These are phyloP conservation scores for Coprinopsis marcescibilis DNA, from an alignment of 768 basidiomycete species.

Conservation along the genomic window DNA sequence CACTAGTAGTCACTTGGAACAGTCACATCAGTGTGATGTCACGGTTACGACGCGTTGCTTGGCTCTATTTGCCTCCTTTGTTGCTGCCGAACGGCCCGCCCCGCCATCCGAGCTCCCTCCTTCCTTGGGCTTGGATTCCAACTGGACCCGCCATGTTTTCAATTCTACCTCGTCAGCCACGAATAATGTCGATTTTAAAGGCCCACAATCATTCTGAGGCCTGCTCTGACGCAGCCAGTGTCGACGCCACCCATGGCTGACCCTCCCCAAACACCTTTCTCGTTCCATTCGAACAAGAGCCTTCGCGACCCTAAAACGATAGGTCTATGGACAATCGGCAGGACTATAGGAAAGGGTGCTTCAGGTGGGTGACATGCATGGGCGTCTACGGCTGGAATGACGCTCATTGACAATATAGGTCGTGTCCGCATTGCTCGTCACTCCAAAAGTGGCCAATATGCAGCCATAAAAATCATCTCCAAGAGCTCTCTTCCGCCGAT, in stretches of 20 bases:
- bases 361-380: constrained; percentile 46
- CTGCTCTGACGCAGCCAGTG: not conserved
- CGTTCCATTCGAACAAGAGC: constrained; percentile 12
- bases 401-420: constrained; percentile 42
- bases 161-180: constrained; percentile 3
- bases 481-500: constrained; percentile 48
- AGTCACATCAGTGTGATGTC: not conserved
- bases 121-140: no score
- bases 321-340: constrained; percentile 78
- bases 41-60: constrained; percentile 8
- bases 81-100: no score
- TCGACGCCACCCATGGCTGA: constrained; percentile 23
- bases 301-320: constrained; percentile 56
- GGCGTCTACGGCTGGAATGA: not conserved
- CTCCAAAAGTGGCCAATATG: constrained; percentile 81
- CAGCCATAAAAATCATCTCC: constrained; percentile 92
- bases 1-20: no score
- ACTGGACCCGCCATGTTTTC: not conserved
- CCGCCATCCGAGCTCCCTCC: no score
- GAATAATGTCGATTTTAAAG: not conserved
- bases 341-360: constrained; percentile 77
- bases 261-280: constrained; percentile 14
- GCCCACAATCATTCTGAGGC: not conserved
- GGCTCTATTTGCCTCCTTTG: no score
- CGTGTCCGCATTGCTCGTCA: constrained; percentile 88